Base-by-base conservation (phyloP, 2,329 filamentous ascomycete species). In the Ilyonectria destructans region DNA sequence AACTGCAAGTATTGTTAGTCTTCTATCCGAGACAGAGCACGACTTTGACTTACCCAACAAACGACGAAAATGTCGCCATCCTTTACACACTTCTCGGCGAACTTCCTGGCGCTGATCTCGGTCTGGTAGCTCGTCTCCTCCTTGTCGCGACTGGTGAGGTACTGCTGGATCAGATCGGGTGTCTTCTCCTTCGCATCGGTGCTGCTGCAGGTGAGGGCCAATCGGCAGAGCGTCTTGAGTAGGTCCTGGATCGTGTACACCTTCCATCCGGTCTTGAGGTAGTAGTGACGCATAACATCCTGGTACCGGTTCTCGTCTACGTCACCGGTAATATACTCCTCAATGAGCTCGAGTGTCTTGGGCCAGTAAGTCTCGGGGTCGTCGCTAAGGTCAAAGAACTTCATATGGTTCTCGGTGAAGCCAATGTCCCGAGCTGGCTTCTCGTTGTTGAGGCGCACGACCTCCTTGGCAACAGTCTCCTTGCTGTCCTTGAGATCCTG, bases 161-260 rank as follows among this genome's bases (percentile, higher is more conserved):
- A 99, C 58, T 97, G 89, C 69, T 94, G 91, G 74, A 97, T 92
- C 67, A 99, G 92, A 68, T 98, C 95, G 6, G 93, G 90, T 43
- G 94, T 97, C 87, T 96, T 97, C 79, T 99, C 96, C 83, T 97
- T 97, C 54, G 90, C 88, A 75, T 99, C 96, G 3, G 90, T 90
- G 76, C 91, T 95, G 77, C 95, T 93, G 79, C 97, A 95, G n/a
- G 89, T 89, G 19, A 95, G 87, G 26, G 93, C 94, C 66, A 95
- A 92, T 65, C 95, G 92, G 66, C 92, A 92, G 45, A 98, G 89
- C 1, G 92, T 92, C 77, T 91, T 91, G 60, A 98, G 89, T 33
- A 98, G 90, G 79, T 97, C 95, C 77, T 97, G 94, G 71, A 98
- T 91, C 5, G 94, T 95, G 84, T 98, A 99, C 45, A 98, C 84